A percentile compares a stretch with the other conserved stretches of the same genome.
These are phyloP conservation scores for Alternaria longipes DNA, from an alignment of 2,329 filamentous ascomycete genomes.

Conservation along the genomic window DNA sequence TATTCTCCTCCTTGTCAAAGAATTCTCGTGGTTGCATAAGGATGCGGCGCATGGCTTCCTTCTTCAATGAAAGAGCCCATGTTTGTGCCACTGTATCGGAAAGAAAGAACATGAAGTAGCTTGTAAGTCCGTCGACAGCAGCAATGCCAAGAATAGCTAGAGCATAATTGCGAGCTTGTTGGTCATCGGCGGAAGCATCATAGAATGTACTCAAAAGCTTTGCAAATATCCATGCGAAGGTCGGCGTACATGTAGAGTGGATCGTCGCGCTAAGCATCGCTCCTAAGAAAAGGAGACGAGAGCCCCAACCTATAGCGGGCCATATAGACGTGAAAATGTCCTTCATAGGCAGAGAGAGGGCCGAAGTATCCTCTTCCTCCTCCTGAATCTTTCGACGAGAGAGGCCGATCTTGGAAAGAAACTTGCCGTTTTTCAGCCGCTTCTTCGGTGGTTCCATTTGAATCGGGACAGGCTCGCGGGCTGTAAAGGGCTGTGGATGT, in stretches of 20 bases:
- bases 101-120: conserved; percentile 73
- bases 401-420: neutral
- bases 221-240: conserved; percentile 80
- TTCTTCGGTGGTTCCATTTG: neutral
- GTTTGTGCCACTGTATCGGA: conserved; percentile 75
- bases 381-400: neutral
- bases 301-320: conserved; percentile 65
- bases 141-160: conserved; percentile 74
- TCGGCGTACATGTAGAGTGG: conserved; percentile 73
- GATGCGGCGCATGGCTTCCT: conserved; percentile 72
- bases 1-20: conserved; percentile 77
- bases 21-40: conserved; percentile 79
- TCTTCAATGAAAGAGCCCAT: conserved; percentile 79
- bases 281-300: conserved; percentile 65
- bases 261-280: conserved; percentile 70
- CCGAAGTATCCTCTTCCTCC: neutral
- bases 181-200: conserved; percentile 58
- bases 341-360: conserved; percentile 49
- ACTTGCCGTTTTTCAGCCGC: neutral
- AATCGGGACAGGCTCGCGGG: neutral
- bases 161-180: conserved; percentile 71
- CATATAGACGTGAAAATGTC: conserved; percentile 75
- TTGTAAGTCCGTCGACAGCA: conserved; percentile 69
- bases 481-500: conserved; percentile 16
- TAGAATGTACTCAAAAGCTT: conserved; percentile 77